phyloP scores from a whole-genome alignment of 164 flowering plant genomes.

The Tetrastigma voinierianum region DNA sequence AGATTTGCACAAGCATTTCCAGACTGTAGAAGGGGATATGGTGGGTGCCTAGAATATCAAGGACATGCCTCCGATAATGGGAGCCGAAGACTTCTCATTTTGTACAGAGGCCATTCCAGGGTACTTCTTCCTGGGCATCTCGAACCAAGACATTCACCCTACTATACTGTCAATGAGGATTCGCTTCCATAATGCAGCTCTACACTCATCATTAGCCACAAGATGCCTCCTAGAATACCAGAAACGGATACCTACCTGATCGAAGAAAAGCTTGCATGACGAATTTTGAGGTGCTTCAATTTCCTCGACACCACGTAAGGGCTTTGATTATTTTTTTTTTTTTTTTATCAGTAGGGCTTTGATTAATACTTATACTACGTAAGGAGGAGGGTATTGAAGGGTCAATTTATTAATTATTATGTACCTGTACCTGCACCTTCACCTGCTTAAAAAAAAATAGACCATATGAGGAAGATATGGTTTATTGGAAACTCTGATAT shows the following conservation, averaged over 20 bases:
- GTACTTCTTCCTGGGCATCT: constrained; percentile 35
- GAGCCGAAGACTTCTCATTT: constrained; percentile 42
- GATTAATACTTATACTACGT: no score
- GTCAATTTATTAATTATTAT: no score
- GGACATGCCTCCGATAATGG: constrained; percentile 30
- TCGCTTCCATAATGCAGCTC: constrained; percentile 41
- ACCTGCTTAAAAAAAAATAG: no score
- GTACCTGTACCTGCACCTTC: no score
- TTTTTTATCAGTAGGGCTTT: no score
- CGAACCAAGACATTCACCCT: constrained; percentile 25
- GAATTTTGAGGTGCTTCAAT: constrained; percentile 23
- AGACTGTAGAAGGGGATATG: constrained; percentile 25
- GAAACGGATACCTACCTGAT: background rate
- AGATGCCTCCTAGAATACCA: constrained; percentile 25
- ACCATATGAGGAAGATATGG: no score
- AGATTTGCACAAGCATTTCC: constrained; percentile 29
- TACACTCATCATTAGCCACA: constrained; percentile 36
- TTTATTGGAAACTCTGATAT: no score
- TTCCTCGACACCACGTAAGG: no score
- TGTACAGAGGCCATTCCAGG: constrained; percentile 34
- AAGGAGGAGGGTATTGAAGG: no score
- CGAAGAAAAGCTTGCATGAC: constrained; percentile 19
- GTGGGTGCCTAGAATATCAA: constrained; percentile 22
- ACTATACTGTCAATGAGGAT: constrained; percentile 33
- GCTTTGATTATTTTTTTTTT: no score